Evolutionary conservation across 2,329 filamentous ascomycete species (phyloP).

Genomic region (Aspergillus eucalypticola): DNA sequence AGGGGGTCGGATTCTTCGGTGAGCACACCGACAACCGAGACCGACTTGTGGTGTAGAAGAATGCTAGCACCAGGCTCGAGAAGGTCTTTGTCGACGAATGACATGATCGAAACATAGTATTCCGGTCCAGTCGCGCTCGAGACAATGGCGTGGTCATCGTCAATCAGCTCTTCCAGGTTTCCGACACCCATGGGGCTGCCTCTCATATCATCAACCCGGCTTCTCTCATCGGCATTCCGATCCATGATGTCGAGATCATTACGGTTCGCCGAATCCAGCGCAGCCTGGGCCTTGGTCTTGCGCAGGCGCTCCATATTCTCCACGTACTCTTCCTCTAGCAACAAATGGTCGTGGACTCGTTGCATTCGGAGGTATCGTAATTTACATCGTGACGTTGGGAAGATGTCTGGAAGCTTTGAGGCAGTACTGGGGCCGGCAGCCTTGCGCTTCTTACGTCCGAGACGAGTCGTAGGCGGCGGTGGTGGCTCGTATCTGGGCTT

Average conservation of each 20-base stretch:
- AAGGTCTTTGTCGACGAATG: slow-evolving; percentile 98
- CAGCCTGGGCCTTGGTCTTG: slow-evolving; percentile 76
- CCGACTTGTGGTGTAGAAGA: slow-evolving; percentile 93
- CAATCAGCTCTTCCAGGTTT: slow-evolving; percentile 96
- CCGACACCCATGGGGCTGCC: slow-evolving; percentile 98
- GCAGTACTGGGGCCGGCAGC: slow-evolving; percentile 87
- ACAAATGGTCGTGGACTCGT: slow-evolving; percentile 92
- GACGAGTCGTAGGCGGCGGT: slow-evolving; percentile 91
- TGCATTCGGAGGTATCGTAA: slow-evolving; percentile 96
- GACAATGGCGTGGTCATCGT: slow-evolving; percentile 98
- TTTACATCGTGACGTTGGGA: slow-evolving; percentile 96
- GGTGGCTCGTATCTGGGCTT: slow-evolving; percentile 99
- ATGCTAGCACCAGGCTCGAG: slow-evolving; percentile 95
- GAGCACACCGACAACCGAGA: slow-evolving; percentile 94
- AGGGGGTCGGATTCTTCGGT: slow-evolving; percentile 95
- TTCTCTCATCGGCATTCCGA: slow-evolving; percentile 89
- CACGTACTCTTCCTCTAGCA: slow-evolving; percentile 97
- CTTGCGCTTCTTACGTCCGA: slow-evolving; percentile 99
- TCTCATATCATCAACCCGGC: slow-evolving; percentile 96
- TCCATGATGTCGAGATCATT: slow-evolving; percentile 77
- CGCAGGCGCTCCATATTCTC: slow-evolving; percentile 97
- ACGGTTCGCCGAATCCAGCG: slow-evolving; percentile 55
- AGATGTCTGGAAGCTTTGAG: slow-evolving; percentile 90
- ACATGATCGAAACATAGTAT: slow-evolving; percentile 99
- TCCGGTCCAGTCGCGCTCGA: slow-evolving; percentile 96